Conservation (phyloP, 2,329 filamentous ascomycete species). For the Capronia epimyces region DNA sequence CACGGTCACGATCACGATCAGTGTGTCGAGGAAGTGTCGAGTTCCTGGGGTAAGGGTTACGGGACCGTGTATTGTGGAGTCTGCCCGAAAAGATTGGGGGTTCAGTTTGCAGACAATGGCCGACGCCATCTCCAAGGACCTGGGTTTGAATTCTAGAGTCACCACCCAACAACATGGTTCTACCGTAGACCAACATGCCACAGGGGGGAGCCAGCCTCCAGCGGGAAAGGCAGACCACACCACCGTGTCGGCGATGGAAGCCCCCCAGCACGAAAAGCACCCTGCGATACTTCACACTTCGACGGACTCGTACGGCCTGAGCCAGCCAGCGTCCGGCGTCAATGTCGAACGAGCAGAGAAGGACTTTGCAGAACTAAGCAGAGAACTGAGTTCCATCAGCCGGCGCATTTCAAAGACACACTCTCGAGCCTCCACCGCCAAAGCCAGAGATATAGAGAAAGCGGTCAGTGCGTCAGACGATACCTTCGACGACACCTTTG, state of each 20-base stretch:
- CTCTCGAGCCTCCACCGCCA: slow-evolving; percentile 31
- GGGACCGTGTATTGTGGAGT: not conserved
- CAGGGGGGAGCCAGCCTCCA: not conserved
- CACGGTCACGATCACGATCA: too few species aligned
- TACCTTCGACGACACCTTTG: slow-evolving; percentile 57
- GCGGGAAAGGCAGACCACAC: not conserved
- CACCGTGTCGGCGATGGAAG: slow-evolving; percentile 2
- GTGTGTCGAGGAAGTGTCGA: too few species aligned
- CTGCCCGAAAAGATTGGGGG: slow-evolving; percentile 1
- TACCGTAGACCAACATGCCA: slow-evolving; percentile 6
- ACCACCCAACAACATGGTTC: slow-evolving; percentile 18
- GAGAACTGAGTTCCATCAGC: slow-evolving; percentile 37
- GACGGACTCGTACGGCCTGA: slow-evolving; percentile 33
- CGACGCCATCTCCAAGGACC: slow-evolving; percentile 14
- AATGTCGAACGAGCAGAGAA: slow-evolving; percentile 44
- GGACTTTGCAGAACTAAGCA: slow-evolving; percentile 39
- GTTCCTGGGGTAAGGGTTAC: too few species aligned
- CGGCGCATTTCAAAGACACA: slow-evolving; percentile 35
- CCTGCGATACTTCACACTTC: slow-evolving; percentile 15
- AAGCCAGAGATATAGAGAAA: slow-evolving; percentile 55
- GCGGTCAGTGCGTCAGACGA: slow-evolving; percentile 40
- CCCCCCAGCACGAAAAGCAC: not conserved
- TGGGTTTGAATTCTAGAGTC: slow-evolving; percentile 17
- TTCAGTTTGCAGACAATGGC: slow-evolving; percentile 5
- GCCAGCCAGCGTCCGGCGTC: slow-evolving; percentile 37